phyloP scores from a whole-genome alignment of 2,329 filamentous ascomycete genomes.

The Aspergillus melleus region DNA sequence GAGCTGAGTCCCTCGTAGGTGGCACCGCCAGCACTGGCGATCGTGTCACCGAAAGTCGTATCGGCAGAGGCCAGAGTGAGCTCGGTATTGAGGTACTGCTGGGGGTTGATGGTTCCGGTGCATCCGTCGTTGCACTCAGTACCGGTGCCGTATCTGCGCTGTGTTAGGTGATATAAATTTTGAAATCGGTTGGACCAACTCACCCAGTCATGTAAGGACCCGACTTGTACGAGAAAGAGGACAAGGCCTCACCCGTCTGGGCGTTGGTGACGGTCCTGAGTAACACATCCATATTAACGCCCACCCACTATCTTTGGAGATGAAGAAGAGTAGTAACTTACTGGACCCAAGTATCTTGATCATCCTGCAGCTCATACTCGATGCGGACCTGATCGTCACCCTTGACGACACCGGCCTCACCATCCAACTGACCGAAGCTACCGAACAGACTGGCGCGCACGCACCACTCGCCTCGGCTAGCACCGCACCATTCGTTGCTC shows the following conservation, averaged over 20 bases:
- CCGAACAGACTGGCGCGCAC: conserved; percentile 45
- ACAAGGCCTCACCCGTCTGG: conserved; percentile 33
- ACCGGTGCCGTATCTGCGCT: conserved; percentile 37
- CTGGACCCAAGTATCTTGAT: conserved; percentile 33
- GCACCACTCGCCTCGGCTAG: conserved; percentile 41
- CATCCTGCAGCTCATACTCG: conserved; percentile 25
- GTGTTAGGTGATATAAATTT: neutral
- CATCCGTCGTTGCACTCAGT: conserved; percentile 43
- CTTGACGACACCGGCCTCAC: conserved; percentile 15
- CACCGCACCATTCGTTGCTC: conserved; percentile 45
- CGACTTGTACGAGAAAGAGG: conserved; percentile 34
- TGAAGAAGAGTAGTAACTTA: no score
- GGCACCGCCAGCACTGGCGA: conserved; percentile 29
- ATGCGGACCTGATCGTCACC: conserved; percentile 34
- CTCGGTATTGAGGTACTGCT: conserved; percentile 42
- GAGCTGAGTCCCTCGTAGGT: conserved; percentile 36
- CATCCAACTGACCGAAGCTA: conserved; percentile 43
- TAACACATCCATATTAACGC: no score
- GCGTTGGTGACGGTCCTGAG: conserved; percentile 40
- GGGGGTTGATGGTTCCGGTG: conserved; percentile 40
- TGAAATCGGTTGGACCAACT: neutral
- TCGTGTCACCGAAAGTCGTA: conserved; percentile 24
- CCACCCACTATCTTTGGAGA: no score
- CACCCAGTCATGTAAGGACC: conserved; percentile 40
- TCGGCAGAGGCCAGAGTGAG: conserved; percentile 39